Base-by-base conservation (phyloP, 495 filamentous ascomycete genomes). In the Chaetomium tenue region DNA sequence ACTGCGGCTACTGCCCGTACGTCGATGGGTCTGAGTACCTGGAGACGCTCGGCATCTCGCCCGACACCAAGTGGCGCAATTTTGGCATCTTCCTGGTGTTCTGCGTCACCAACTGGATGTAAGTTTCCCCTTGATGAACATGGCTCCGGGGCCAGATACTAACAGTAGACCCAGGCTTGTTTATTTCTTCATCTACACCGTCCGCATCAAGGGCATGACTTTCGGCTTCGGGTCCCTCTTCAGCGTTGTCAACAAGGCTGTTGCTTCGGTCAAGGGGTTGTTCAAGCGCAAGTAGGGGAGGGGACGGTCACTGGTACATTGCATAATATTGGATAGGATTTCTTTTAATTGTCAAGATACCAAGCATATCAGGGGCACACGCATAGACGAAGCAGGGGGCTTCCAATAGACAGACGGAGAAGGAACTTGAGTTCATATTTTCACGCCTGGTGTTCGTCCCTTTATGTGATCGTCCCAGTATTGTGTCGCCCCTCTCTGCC, bases 181-280 rank as follows among this genome's bases (percentile, higher is more conserved):
- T 0, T 93, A 92, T 74, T 93, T 95, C 79, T 91, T 95, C 65
- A 84, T 93, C 59, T 94, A 90, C 72, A 89, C 88, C 1, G 80
- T 91, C 5, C 80, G 90, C 20, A 84, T 94, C 53, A 82, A 83
- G 64, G 83, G 87, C 8, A 91, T 88, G 89, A 83, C 77, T 12
- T 92, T 92, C 68, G 90, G 90, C 0, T 76, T 91, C 47, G 84
- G 86, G 13, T 23, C 63, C 3, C 22, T 73, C 0, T 67, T 69
- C 22, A 25, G 16, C 2, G 48, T 2, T 1, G 2, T 71, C 7
- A 63, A 39, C 5, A 68, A 58, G 58, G 67, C 0, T 11, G 50
- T 66, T 1, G 53, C 46, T 5, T 61, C n/a, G 0, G 22, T 67
- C 51, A 72, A 70, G 64, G 57, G 66, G 18, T 8, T 63, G 60